A percentile compares a stretch with the other conserved stretches of the same genome.
These are phyloP conservation scores for Marasmius sp. DNA, from an alignment of 1,284 basidiomycete species.

Conservation along the genomic window DNA sequence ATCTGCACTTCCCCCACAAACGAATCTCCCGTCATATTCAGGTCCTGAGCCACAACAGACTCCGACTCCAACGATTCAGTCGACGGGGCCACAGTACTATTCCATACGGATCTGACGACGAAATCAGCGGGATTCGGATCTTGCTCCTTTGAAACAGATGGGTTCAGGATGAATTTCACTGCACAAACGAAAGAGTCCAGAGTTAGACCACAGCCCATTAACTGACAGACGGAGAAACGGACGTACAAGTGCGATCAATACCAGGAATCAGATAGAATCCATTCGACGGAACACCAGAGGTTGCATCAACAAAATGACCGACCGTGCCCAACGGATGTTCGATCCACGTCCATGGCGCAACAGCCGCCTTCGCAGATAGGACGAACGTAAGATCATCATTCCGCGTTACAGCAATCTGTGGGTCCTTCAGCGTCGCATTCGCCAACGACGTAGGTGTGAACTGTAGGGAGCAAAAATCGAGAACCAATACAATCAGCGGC, in stretches of 20 bases:
- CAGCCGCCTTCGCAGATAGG: constrained; percentile 51
- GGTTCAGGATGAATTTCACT: constrained; percentile 48
- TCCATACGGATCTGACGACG: constrained; percentile 55
- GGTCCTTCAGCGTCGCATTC: constrained; percentile 44
- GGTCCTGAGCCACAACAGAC: not conserved
- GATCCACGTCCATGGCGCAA: constrained; percentile 59
- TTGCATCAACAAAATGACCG: constrained; percentile 50
- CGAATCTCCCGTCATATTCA: not conserved
- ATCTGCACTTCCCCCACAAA: not conserved
- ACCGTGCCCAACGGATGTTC: constrained; percentile 56
- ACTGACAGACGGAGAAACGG: not conserved
- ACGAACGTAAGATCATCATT: constrained; percentile 44
- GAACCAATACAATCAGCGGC: not conserved
- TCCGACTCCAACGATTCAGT: not conserved
- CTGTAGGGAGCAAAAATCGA: constrained; percentile 24
- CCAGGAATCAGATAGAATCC: constrained; percentile 57
- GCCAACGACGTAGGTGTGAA: constrained; percentile 55
- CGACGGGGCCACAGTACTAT: constrained; percentile 38
- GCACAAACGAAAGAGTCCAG: not conserved
- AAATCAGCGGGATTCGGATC: constrained; percentile 44
- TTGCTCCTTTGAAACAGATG: constrained; percentile 33
- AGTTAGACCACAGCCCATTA: not conserved
- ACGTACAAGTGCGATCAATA: constrained; percentile 45
- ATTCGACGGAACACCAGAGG: constrained; percentile 42
- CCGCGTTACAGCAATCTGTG: constrained; percentile 38